Evolutionary conservation across 345 rosid species (phyloP), one percentile per base, ranked within the genome.

Genomic region (Eucalyptus marginata): DNA sequence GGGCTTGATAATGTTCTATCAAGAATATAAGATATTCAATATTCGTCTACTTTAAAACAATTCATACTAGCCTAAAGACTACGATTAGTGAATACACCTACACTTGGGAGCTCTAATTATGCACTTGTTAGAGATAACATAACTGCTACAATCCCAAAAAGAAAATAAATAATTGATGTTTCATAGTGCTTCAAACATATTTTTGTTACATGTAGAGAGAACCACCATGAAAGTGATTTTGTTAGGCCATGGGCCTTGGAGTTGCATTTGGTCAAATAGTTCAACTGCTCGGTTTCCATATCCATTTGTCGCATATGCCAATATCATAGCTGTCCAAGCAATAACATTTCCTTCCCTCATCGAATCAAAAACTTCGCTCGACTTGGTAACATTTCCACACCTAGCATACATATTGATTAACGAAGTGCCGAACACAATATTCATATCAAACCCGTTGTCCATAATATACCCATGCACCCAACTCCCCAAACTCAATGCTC

Each of bases 281-380:
- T 96, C 91, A 8, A 94, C 90, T 8, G 95, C 98, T 90, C 89
- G 85, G 64, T 54, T 88, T 86, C 97, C 99, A 91, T 90, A 89
- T 76, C 99, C 99, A 90, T 96, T 96, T 90, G 89, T 88, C 71
- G 96, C 99, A 87, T 95, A 97, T 83, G 96, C 95, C 68, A 98
- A 95, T 91, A 97, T 94, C 97, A 95, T 96, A 17, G 97, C 95
- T 27, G 98, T 97, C 98, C 97, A 97, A 89, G 97, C 91, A 89
- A 96, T 91, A 22, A 96, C 58, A 92, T 96, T 96, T 76, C 86
- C 93, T 90, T 96, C 95, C 7, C 86, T 91, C 95, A 96, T 92
- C n/a, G 83, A 88, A 91, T 95, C 94, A 89, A 97, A 97, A 71
- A 95, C 95, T 88, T 93, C 94, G 52, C 94, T 88, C 1, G 99